Evolutionary conservation across 495 filamentous ascomycete genomes (phyloP).

Genomic region (Daldinia bambusicola): DNA sequence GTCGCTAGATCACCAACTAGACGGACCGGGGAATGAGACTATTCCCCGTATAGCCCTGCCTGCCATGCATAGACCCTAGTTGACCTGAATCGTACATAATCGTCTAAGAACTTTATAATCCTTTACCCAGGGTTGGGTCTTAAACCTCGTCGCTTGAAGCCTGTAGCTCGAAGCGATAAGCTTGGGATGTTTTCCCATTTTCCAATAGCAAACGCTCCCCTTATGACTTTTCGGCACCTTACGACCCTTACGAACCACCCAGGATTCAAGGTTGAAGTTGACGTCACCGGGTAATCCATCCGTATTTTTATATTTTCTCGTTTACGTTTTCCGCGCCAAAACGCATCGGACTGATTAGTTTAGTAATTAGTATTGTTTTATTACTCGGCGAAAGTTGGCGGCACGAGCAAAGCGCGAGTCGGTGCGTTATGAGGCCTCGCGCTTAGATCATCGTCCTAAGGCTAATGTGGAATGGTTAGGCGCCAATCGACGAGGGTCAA

Average conservation of each 20-base stretch:
- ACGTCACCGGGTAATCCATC: conserved; percentile 27
- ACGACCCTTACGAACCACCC: background rate
- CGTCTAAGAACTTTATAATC: conserved; percentile 33
- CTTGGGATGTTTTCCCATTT: background rate
- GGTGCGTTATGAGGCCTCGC: conserved; percentile 30
- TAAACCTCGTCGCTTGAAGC: conserved; percentile 11
- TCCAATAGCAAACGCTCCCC: background rate
- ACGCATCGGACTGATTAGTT: background rate
- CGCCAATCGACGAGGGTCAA: conserved; percentile 27
- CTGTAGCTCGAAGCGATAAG: background rate
- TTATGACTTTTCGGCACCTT: background rate
- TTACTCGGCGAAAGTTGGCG: background rate
- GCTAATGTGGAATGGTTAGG: conserved; percentile 12
- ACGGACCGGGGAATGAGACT: conserved; percentile 16
- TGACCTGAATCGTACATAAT: conserved; percentile 33
- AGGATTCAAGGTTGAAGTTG: conserved; percentile 6
- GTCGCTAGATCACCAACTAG: conserved; percentile 39
- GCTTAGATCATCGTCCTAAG: conserved; percentile 32
- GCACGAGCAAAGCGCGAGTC: background rate
- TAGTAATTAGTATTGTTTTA: background rate
- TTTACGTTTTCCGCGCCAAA: background rate
- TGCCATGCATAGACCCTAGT: conserved; percentile 25
- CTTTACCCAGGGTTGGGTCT: background rate
- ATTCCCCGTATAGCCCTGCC: conserved; percentile 27
- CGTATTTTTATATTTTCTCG: conserved; percentile 15